These are phyloP conservation scores for Exserohilum rostratum DNA, from an alignment of 2,329 filamentous ascomycete genomes.

Conservation along the genomic window DNA sequence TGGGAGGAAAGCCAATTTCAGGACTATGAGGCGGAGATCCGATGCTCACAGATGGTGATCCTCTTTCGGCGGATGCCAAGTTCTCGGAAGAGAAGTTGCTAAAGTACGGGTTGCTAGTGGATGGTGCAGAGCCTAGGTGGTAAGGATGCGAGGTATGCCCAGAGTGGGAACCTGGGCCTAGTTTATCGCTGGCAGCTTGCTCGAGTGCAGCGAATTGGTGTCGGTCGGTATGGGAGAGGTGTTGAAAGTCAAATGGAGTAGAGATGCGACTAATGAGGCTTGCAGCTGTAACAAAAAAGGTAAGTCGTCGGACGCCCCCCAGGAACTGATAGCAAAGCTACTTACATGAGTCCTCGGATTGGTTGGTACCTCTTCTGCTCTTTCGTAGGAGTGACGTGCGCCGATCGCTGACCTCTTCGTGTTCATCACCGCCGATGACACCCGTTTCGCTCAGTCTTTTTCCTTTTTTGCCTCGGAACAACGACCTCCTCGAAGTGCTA, in stretches of 20 bases:
- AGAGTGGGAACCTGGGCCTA: slow-evolving; percentile 55
- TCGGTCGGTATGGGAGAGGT: slow-evolving; percentile 65
- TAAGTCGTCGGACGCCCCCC: slow-evolving; percentile 6
- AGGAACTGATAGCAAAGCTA: slow-evolving; percentile 1
- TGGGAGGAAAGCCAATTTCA: slow-evolving; percentile 13
- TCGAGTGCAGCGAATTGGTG: slow-evolving; percentile 61
- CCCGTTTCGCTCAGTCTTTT: slow-evolving; percentile 45
- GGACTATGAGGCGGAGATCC: slow-evolving; percentile 36
- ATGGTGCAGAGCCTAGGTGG: slow-evolving; percentile 48
- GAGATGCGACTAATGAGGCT: slow-evolving; percentile 57
- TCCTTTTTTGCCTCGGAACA: slow-evolving; percentile 45
- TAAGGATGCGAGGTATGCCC: slow-evolving; percentile 60
- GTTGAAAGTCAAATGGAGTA: slow-evolving; percentile 68
- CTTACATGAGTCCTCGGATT: slow-evolving; percentile 36
- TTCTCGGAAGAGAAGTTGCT: slow-evolving; percentile 37
- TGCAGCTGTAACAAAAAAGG: slow-evolving; percentile 22
- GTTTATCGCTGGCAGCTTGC: slow-evolving; percentile 51
- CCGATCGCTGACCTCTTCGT: slow-evolving; percentile 33
- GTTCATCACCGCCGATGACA: slow-evolving; percentile 24
- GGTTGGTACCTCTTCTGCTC: slow-evolving; percentile 28
- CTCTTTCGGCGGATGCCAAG: slow-evolving; percentile 18
- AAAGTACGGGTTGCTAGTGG: slow-evolving; percentile 53
- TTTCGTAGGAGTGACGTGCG: slow-evolving; percentile 45
- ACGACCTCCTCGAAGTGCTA: slow-evolving; percentile 31
- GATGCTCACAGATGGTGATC: slow-evolving; percentile 25